Evolutionary conservation across 768 basidiomycete species (phyloP), one percentile per base, ranked within the genome.

Genomic region (Nevesoporus exiguus): DNA sequence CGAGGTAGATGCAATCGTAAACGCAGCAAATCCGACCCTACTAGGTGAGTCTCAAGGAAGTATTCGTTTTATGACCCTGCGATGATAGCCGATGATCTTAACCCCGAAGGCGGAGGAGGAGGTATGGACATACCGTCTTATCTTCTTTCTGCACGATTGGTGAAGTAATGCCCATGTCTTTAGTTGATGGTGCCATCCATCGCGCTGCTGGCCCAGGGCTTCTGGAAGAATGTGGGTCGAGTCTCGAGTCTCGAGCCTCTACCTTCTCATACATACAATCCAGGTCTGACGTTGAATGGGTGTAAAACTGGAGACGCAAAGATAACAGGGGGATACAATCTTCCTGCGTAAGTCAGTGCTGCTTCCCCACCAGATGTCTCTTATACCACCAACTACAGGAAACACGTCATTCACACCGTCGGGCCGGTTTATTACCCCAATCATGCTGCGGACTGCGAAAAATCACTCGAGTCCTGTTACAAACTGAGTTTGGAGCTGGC

Each of bases 181-280:
- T 54, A 89, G 90, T 93, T 40, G 90, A 93, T 63, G 90, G 90
- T 3, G 88, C 88, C 2, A 92, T 93, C 42, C 90, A 93, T 67
- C 66, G 66, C 22, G 88, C 87, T 11, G 90, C 91, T 24, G 91
- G 90, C 11, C 77, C 70, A 5, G 72, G 77, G 47, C 76, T 91
- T 5, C 57, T 82, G 0, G 75, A 79, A 55, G 90, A 92, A 81
- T 92, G 90, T 87, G 61, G 52, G 80, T 69, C 27, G 46, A 5
- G 48, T 33, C 30, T 6, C 21, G 24, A 45, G 33, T 44, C 47
- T 51, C 3, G 14, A 31, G 17, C 39, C 29, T 58, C 24, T 42
- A 11, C 46, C 27, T 43, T 54, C 37, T 56, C 14, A 53, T 40
- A 33, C 24, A 39, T 45, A 22, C 85, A 85, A 85, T 65, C 75